Evolutionary conservation across 2,329 filamentous ascomycete genomes (phyloP), one percentile per base, ranked within the genome.

Genomic region (Beauveria asiatica): DNA sequence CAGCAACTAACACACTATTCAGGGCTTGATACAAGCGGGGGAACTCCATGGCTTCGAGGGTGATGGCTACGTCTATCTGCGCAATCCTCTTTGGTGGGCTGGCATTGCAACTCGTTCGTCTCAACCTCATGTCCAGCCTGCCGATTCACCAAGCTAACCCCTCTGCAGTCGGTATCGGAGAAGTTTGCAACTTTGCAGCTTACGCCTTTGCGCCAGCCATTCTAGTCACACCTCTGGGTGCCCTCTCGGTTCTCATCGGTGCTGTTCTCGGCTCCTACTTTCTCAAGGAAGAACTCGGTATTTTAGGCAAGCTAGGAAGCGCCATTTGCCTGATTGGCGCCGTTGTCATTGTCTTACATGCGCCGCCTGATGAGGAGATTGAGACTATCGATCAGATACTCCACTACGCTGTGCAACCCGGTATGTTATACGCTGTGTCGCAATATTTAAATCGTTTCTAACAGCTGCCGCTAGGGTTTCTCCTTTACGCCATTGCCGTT

Each of bases 151-250:
- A 39, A 41, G 21, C 65, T 73, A 64, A 70, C 62, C 62, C 57
- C 21, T 59, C 53, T 58, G 59, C 68, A 96, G 91, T 99, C 84
- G 89, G 92, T 62, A 76, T 95, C 49, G 94, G 94, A 70, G 94
- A 99, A 76, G 79, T 97, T 61, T 95, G 92, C 76, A 99, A 99
- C 75, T 99, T 99, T 72, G 92, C 92, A 55, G 94, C 94, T 63
- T 99, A 99, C 73, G 94, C 94, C 8, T 99, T 97, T 75, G 94
- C 94, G 65, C 94, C 94, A 45, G 95, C 94, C n/a, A 99, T 99
- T 74, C 82, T 99, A 57, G 94, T 99, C 45, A 99, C 94, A 5
- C 94, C 94, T 27, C 80, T 99, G 25, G 94, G 94, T 63, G 94
- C 94, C 60, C 81, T 99, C 64, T 94, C 90, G 70, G 95, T 99